These are phyloP conservation scores for Hypoxylon fuscum DNA, from an alignment of 495 filamentous ascomycete genomes.

Conservation along the genomic window DNA sequence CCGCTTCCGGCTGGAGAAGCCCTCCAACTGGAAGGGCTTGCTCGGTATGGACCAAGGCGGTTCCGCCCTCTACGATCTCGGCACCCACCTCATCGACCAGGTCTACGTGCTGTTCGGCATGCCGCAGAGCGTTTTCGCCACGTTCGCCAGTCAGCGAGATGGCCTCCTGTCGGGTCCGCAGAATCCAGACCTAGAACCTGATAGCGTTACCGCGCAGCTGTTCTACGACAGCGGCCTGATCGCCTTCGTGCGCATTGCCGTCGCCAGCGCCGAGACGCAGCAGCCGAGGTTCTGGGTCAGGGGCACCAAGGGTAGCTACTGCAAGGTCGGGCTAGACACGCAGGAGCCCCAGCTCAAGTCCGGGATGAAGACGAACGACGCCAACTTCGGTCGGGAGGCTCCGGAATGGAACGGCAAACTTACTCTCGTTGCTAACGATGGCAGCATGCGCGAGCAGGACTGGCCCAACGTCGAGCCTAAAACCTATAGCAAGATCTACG, in stretches of 20 bases:
- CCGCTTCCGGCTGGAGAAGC: slow-evolving; percentile 70
- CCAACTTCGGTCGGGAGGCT: slow-evolving; percentile 71
- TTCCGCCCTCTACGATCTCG: slow-evolving; percentile 82
- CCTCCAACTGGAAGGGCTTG: slow-evolving; percentile 73
- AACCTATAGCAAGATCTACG: slow-evolving; percentile 80
- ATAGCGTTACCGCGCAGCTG: slow-evolving; percentile 74
- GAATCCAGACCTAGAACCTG: slow-evolving; percentile 68
- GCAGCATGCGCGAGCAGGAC: slow-evolving; percentile 49
- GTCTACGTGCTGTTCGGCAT: slow-evolving; percentile 79
- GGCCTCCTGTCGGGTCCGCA: slow-evolving; percentile 47
- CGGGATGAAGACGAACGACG: slow-evolving; percentile 71
- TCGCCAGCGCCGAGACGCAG: slow-evolving; percentile 73
- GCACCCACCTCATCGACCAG: slow-evolving; percentile 86
- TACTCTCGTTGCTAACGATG: slow-evolving; percentile 50
- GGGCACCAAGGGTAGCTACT: slow-evolving; percentile 81
- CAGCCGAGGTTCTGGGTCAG: slow-evolving; percentile 85
- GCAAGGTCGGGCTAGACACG: slow-evolving; percentile 79
- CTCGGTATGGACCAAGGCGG: slow-evolving; percentile 70
- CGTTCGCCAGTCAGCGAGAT: slow-evolving; percentile 72
- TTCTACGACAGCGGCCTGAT: slow-evolving; percentile 68
- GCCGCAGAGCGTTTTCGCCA: slow-evolving; percentile 72
- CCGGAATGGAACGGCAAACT: slow-evolving; percentile 54
- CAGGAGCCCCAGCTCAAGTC: slow-evolving; percentile 84
- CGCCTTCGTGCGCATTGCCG: slow-evolving; percentile 73
- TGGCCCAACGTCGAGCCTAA: slow-evolving; percentile 71